Base-by-base conservation (phyloP, 2,329 filamentous ascomycete genomes). In the Sporothrix protearum region DNA sequence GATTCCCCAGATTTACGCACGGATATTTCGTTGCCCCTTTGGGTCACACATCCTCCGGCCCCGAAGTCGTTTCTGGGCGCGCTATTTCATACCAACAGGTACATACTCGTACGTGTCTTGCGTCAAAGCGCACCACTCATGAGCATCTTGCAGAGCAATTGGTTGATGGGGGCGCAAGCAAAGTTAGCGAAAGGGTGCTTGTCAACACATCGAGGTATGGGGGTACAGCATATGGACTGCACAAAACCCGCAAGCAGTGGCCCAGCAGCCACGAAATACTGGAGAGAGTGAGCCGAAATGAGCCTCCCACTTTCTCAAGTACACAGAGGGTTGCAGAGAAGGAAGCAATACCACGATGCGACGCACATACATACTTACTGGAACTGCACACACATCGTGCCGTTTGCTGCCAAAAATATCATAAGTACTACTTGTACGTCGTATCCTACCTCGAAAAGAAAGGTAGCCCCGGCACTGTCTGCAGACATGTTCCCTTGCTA, bases 401-500 rank as follows among this genome's bases (percentile, higher is more conserved):
- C 67, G 36, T 36, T 14, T 25, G n/a, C 67, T 69, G 67, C 67
- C 51, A 69, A 59, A 59, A 69, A 59, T 69, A 69, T 51, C 19
- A 22, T 19, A 39, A 12, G 7, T 53, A 47, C n/a, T n/a, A n/a
- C n/a, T n/a, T n/a, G n/a, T n/a, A n/a, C n/a, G n/a, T n/a, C n/a
- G n/a, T n/a, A n/a, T n/a, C n/a, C n/a, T n/a, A n/a, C 14, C 28
- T 57, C 7, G 53, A 22, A 16, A 63, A 42, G n/a, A 33, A 42
- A 22, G 14, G 12, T 10, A 25, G 33, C 19, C 19, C 19, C n/a
- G 57, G 57, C 33, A 14, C n/a, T 28, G 36, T 25, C 36, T 33
- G 28, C 57, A 12, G 33, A 12, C 4, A 3, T n/a, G n/a, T 12
- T 14, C 19, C 33, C 33, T 42, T 36, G 8, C 42, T 47, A 42